These are phyloP conservation scores for Basidioascus undulatus DNA, from an alignment of 768 basidiomycete species.

Conservation along the genomic window DNA sequence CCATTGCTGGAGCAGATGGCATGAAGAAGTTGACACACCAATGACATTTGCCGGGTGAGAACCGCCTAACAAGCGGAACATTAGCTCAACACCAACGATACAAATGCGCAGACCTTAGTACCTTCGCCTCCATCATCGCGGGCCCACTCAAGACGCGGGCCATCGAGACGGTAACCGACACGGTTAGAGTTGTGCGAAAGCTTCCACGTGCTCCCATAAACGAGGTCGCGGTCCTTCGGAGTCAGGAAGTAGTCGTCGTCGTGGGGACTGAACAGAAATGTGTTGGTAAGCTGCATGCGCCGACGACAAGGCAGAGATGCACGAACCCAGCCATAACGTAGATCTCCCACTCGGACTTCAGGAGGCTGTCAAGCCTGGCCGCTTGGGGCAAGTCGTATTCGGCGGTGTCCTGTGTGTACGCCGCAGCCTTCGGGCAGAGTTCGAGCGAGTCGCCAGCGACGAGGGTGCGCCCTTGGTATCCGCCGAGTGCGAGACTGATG, in stretches of 20 bases:
- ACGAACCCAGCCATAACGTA: no score
- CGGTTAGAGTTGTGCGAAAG: conserved; percentile 36
- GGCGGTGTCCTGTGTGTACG: conserved; percentile 5
- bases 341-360: no score
- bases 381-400: conserved; percentile 12
- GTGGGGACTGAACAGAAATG: conserved; percentile 36
- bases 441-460: conserved; percentile 28
- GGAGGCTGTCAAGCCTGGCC: no score
- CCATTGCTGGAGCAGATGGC: no score
- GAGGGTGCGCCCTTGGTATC: conserved; percentile 28
- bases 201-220: conserved; percentile 31
- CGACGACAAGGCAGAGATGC: no score
- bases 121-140: conserved; percentile 34
- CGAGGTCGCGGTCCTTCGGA: conserved; percentile 23
- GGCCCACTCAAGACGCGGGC: conserved; percentile 30
- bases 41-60: conserved; percentile 44
- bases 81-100: no score
- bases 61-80: no score
- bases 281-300: conserved; percentile 20
- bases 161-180: conserved; percentile 37
- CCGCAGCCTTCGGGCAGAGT: conserved; percentile 19
- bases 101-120: no score
- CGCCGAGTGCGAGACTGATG: conserved; percentile 3
- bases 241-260: conserved; percentile 34
- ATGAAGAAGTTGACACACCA: conserved; percentile 11